Percentiles rank a stretch among this genome's conserved stretches.
phyloP scores from a whole-genome alignment of 495 filamentous ascomycete genomes.

The Zalerion maritima region DNA sequence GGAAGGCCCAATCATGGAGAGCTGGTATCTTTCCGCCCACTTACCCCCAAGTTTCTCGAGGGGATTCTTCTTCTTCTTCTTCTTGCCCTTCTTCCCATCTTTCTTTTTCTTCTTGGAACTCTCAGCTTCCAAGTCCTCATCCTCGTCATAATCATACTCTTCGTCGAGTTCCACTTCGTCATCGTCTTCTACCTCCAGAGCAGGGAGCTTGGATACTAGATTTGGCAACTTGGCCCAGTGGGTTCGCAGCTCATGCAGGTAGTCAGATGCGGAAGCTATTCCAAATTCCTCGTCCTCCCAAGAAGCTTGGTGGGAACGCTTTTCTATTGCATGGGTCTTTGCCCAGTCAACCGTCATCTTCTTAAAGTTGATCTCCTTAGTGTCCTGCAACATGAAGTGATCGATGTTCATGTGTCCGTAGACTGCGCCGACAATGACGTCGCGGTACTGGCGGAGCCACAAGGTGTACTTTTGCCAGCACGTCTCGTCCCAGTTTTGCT shows the following conservation, averaged over 20 bases:
- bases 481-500: conserved; percentile 74
- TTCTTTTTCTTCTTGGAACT: conserved; percentile 29
- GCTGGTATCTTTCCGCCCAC: conserved; percentile 72
- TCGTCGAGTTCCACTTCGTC: conserved; percentile 22
- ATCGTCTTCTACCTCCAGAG: conserved; percentile 5
- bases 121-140: too few species aligned
- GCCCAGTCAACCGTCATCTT: conserved; percentile 11
- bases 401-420: conserved; percentile 99
- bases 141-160: conserved; percentile 12
- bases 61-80: conserved; percentile 33
- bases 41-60: conserved; percentile 56
- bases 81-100: conserved; percentile 30
- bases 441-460: conserved; percentile 79
- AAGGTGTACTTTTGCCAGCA: conserved; percentile 98
- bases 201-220: conserved; percentile 23
- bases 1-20: conserved; percentile 67
- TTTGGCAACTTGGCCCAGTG: conserved; percentile 63
- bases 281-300: conserved; percentile 43
- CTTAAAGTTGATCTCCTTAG: conserved; percentile 49
- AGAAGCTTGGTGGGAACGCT: too few species aligned
- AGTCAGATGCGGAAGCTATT: conserved; percentile 51
- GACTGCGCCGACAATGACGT: conserved; percentile 63
- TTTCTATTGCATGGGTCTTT: too few species aligned
- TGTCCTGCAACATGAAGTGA: conserved; percentile 91
- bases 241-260: conserved; percentile 64